A percentile compares a stretch with the other conserved stretches of the same genome.
phyloP scores from a whole-genome alignment of 805 yeast genomes.

The Zygosaccharomyces lentus region DNA sequence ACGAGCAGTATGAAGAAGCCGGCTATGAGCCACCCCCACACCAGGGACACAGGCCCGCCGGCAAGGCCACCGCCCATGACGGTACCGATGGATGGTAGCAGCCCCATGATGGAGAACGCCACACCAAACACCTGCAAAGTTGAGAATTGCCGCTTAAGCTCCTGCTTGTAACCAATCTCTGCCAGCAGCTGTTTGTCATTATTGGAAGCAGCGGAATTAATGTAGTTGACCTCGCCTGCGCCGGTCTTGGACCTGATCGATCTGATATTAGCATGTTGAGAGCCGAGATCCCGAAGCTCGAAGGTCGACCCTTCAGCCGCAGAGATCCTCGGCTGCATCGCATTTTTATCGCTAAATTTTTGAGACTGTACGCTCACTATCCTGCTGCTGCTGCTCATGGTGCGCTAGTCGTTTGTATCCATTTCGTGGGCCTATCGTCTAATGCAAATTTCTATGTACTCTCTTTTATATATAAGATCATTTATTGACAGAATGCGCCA shows the following conservation, averaged over 20 bases:
- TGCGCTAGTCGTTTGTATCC: neutral
- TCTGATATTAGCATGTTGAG: conserved; percentile 9
- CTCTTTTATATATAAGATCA: neutral
- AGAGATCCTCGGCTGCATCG: conserved; percentile 4
- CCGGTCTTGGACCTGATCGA: conserved; percentile 21
- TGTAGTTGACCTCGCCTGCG: conserved; percentile 28
- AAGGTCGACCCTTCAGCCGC: conserved; percentile 12
- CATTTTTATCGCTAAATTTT: neutral
- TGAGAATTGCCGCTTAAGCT: conserved; percentile 55
- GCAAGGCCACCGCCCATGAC: conserved; percentile 48
- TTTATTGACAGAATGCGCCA: neutral
- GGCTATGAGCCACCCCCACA: conserved; percentile 75
- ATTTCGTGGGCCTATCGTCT: neutral
- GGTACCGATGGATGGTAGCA: conserved; percentile 61
- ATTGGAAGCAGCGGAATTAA: conserved; percentile 21
- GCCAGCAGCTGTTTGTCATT: conserved; percentile 26
- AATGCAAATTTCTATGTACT: neutral
- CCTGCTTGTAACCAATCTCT: conserved; percentile 65
- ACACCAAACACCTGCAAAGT: conserved; percentile 65
- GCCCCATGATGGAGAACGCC: conserved; percentile 69
- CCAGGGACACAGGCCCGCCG: conserved; percentile 56
- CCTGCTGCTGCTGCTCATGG: neutral
- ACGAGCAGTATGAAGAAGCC: conserved; percentile 47
- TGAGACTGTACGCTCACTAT: neutral
- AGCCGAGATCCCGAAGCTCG: conserved; percentile 10